Evolutionary conservation across 1,139 yeast species (phyloP), one percentile per base, ranked within the genome.

Genomic region (Yarrowia galli): DNA sequence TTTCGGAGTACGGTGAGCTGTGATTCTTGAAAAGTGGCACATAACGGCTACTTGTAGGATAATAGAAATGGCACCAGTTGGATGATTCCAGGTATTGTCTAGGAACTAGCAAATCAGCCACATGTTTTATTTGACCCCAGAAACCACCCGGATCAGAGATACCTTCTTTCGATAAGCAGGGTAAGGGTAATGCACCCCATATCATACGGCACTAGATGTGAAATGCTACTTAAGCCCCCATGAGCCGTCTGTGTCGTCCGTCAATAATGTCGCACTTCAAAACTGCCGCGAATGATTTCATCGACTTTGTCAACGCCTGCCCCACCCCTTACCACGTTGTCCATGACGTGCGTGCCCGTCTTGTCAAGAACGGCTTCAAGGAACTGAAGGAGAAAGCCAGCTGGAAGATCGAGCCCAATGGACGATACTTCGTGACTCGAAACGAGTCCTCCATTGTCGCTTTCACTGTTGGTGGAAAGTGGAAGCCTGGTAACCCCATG

Each of bases 271-370:
- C 53, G 22, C 58, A 65, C 25, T 65, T 58, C 20, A 56, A 48
- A 23, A 46, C 54, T 18, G 68, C 68, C n/a, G 68, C 68, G 38
- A 65, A 54, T 45, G 91, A 88, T 68, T 91, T 93, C 75, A 81
- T 93, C 68, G 84, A 86, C 69, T 95, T 89, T 75, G 89, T 95
- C 73, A 92, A 92, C 78, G 84, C 84, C 3, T 89, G 97, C 0
- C 98, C 98, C 36, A 89, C 98, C 0, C 98, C 99, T 0, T 95
- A 92, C 78, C 99, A 95, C 78, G 97, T 95, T 1, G 97, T 93
- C 3, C 84, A 85, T 65, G 83, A 85, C 35, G 87, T 89, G 61
- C 88, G 88, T 74, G 74, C 79, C 20, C 79, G 83, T 68, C 82
- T 95, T 51, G 67, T 75, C 2, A 75, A 79, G 2, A 84, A 87